phyloP scores from a whole-genome alignment of 1,284 basidiomycete species.

The Ustilago cynodontis region DNA sequence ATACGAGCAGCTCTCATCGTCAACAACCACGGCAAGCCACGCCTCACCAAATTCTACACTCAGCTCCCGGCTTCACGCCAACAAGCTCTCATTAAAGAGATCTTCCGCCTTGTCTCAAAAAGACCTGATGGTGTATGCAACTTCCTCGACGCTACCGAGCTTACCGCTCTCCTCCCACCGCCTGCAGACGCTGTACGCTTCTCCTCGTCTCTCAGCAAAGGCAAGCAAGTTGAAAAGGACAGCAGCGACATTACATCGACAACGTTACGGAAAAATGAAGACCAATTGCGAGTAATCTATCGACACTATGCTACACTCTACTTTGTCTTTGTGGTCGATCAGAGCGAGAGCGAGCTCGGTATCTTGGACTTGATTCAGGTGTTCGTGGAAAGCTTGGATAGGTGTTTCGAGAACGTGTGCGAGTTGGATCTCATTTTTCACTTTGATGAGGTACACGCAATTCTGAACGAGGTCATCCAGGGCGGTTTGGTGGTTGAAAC shows the following conservation, averaged over 20 bases:
- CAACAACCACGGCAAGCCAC: slow-evolving; percentile 89
- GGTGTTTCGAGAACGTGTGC: slow-evolving; percentile 97
- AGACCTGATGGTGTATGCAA: slow-evolving; percentile 66
- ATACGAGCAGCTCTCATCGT: slow-evolving; percentile 87
- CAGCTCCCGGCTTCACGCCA: slow-evolving; percentile 61
- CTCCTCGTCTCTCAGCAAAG: slow-evolving; percentile 21
- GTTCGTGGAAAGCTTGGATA: slow-evolving; percentile 94
- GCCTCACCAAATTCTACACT: slow-evolving; percentile 92
- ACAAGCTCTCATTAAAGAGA: slow-evolving; percentile 64
- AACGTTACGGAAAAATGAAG: slow-evolving; percentile 21
- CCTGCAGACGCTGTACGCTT: slow-evolving; percentile 46
- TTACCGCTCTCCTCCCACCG: slow-evolving; percentile 62
- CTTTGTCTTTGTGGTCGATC: slow-evolving; percentile 96
- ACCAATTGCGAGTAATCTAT: slow-evolving; percentile 67
- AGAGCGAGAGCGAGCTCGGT: slow-evolving; percentile 93
- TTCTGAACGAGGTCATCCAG: slow-evolving; percentile 93
- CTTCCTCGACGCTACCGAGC: slow-evolving; percentile 68
- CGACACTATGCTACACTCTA: slow-evolving; percentile 89
- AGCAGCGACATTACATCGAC: background rate
- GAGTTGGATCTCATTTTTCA: slow-evolving; percentile 98
- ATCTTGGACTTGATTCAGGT: slow-evolving; percentile 99
- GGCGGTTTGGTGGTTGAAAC: slow-evolving; percentile 98
- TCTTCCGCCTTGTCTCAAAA: slow-evolving; percentile 65
- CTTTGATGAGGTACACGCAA: slow-evolving; percentile 97
- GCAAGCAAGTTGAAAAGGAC: slow-evolving; percentile 11